These are phyloP conservation scores for Ceratocystiopsis sp. DNA, from an alignment of 2,329 filamentous ascomycete genomes.

Conservation along the genomic window DNA sequence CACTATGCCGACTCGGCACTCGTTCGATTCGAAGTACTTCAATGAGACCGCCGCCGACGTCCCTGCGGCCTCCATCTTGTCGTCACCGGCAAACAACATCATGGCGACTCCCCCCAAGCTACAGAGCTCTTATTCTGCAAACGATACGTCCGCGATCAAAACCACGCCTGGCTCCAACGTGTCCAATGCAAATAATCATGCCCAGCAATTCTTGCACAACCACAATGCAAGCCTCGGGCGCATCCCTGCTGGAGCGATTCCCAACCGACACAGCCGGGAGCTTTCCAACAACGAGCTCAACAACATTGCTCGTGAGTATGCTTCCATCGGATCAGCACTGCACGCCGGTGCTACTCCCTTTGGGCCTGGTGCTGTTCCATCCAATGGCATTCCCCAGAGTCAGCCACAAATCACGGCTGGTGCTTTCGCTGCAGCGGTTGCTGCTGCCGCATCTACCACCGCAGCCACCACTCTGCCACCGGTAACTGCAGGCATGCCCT, in stretches of 20 bases:
- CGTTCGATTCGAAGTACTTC: conserved; percentile 38
- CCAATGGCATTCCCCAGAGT: conserved; percentile 11
- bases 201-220: conserved; percentile 50
- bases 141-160: conserved; percentile 77
- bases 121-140: conserved; percentile 78
- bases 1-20: conserved; percentile 36
- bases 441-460: conserved; percentile 12
- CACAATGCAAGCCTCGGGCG: conserved; percentile 72
- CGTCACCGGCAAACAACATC: conserved; percentile 30
- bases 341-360: conserved; percentile 71
- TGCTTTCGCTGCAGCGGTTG: conserved; percentile 12
- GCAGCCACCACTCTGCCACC: conserved; percentile 3
- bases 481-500: conserved; percentile 11
- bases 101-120: conserved; percentile 55
- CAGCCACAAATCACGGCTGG: conserved; percentile 11
- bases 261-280: conserved; percentile 57
- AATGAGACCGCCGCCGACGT: conserved; percentile 26
- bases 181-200: conserved; percentile 38
- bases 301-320: conserved; percentile 29
- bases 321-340: conserved; percentile 51
- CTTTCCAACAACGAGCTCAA: conserved; percentile 33
- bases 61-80: conserved; percentile 23
- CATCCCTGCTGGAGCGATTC: conserved; percentile 49
- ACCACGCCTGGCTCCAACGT: conserved; percentile 35
- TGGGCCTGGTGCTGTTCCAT: conserved; percentile 39